Conservation (phyloP, 208 protist genomes). For the Leishmania amazonensis region DNA sequence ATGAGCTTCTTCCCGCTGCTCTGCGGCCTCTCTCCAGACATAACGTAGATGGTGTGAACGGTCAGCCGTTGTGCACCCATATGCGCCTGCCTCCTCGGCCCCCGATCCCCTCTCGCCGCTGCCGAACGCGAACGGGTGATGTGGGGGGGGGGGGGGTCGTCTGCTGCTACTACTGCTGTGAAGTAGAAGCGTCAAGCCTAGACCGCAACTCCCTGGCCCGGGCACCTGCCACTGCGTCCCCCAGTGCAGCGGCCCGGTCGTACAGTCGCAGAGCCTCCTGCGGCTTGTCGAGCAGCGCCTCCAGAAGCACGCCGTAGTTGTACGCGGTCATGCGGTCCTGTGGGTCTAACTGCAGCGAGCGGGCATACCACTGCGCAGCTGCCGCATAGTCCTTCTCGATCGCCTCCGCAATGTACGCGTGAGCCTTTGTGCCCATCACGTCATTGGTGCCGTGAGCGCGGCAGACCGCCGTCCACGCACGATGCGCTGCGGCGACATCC, state of each 20-base stretch:
- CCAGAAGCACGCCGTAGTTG: constrained; percentile 84
- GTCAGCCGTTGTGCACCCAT: background rate
- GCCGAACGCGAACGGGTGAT: background rate
- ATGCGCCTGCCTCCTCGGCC: background rate
- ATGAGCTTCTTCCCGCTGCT: background rate
- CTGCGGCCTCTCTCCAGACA: background rate
- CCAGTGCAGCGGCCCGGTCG: constrained; percentile 55
- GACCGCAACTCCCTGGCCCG: constrained; percentile 58
- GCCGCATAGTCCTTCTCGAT: constrained; percentile 71
- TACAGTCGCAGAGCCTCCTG: constrained; percentile 54
- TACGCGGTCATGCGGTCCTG: constrained; percentile 74
- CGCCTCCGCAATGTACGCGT: constrained; percentile 69
- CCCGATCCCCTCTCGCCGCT: background rate
- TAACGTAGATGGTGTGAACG: background rate
- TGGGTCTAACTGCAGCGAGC: constrained; percentile 61
- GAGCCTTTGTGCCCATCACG: constrained; percentile 59
- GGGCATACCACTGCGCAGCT: constrained; percentile 62
- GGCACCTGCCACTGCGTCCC: constrained; percentile 49
- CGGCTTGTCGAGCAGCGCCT: constrained; percentile 56
- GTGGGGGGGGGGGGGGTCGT: background rate
- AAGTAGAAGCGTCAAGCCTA: background rate
- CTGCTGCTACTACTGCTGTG: background rate
- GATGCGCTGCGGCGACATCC: constrained; percentile 50
- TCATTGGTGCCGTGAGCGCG: constrained; percentile 32
- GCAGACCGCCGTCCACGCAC: constrained; percentile 52